Evolutionary conservation across 2,329 filamentous ascomycete species (phyloP), one percentile per base, ranked within the genome.

Genomic region (Fusarium buharicum): DNA sequence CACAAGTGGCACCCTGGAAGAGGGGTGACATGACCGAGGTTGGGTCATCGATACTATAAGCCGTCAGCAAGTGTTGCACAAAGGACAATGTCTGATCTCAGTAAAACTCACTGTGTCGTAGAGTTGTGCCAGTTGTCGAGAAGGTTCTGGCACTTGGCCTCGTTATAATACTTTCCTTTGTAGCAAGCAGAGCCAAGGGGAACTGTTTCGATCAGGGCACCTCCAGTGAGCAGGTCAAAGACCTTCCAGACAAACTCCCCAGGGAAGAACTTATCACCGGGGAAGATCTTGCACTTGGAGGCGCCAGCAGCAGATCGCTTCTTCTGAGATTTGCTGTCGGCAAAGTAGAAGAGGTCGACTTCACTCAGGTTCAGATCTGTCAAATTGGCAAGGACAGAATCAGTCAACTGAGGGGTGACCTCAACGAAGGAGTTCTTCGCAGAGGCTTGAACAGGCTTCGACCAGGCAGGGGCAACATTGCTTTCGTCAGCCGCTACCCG

Each of bases 1-100:
- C 63, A 37, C 77, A 79, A 1, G 76, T 78, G 4, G 68, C 64
- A 8, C 76, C 76, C 59, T 78, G 67, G 56, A 72, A 80, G 18
- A 80, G 69, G 9, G 77, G 75, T 33, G 73, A 77, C 74, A 78
- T 78, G 49, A 76, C 64, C 1, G 77, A 79, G 6, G 76, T 75
- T 1, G 78, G 78, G 51, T 79, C 61, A 57, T 51, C 44, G 28
- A 64, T 64, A 40, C 60, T 63, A 72, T 2, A 59, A 17, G 33
- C 68, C 3, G 49, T 54, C 31, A 55, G 40, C 5, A 13, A 13
- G 4, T 13, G 16, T 34, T 22, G n/a, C 22, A n/a, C 18, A 33
- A 4, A 12, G 14, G 9, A 11, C 10, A 6, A 6, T 22, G 3
- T 8, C 3, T 11, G 22, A 1, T 0, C 7, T 6, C 4, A 4